Evolutionary conservation across 108 stramenopile genomes (phyloP), one percentile per base, ranked within the genome.

Genomic region (Nitzschia sp.): DNA sequence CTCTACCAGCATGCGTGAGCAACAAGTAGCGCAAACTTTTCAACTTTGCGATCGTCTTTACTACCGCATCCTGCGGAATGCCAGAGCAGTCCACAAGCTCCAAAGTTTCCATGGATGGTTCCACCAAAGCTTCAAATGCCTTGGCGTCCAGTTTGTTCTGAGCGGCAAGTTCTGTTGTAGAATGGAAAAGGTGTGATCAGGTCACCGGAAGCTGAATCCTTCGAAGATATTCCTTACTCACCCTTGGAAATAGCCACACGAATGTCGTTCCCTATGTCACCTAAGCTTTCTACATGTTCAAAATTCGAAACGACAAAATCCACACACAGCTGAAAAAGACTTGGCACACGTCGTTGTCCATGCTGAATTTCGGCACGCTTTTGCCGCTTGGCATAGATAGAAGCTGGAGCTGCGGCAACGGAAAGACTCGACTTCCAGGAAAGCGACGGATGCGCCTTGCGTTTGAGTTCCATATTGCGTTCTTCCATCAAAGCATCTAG

Each of bases 61-160:
- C 78, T 59, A 82, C 42, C 35, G 78, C 76, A 47, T 89, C 88
- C 47, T 87, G 76, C 0, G 89, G 81, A 28, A 94, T 87, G n/a
- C 81, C 72, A 4, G 86, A 72, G 53, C 88, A 90, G 66, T 94
- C 92, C 0, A 87, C 68, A 24, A 94, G 26, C 54, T 94, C 92
- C 26, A 94, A 55, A 21, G 82, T 76, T 66, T 90, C 89, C 38
- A 91, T 75, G n/a, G 31, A 60, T 45, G 65, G 64, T 75, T 88
- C 87, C 1, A 87, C 72, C 19, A 94, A 54, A 18, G 86, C 84
- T 54, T 85, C 80, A 51, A 94, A 87, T 4, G 92, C 87, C 58
- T 79, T 75, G 28, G 77, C 86, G 75, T 91, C 79, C 67, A 94
- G 72, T 61, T 80, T 78, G 17, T 83, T 80, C 25, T 64, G 46